These are phyloP conservation scores for Monosporozyma aerobia DNA, from an alignment of 805 yeast species.

Conservation along the genomic window DNA sequence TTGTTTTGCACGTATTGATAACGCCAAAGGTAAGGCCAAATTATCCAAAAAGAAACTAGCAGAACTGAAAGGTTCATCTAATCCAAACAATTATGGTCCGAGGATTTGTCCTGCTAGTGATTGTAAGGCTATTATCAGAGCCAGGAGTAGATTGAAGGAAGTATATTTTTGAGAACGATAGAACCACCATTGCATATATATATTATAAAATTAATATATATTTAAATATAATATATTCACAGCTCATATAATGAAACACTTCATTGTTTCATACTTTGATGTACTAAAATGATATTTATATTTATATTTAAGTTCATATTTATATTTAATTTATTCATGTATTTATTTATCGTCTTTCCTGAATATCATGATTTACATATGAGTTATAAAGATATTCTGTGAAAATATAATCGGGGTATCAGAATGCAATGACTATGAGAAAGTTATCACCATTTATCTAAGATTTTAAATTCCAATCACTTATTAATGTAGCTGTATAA, in stretches of 20 bases:
- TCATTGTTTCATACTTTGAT: not conserved
- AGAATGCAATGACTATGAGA: no score
- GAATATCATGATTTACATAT: not conserved
- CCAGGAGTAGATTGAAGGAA: constrained; percentile 46
- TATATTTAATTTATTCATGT: not conserved
- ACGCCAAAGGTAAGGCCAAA: constrained; percentile 24
- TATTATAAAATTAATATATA: not conserved
- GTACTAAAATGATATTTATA: not conserved
- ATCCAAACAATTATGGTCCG: constrained; percentile 46
- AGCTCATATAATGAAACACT: not conserved
- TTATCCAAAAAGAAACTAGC: constrained; percentile 19
- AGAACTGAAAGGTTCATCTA: constrained; percentile 26
- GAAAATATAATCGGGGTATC: no score
- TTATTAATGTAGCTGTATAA: no score
- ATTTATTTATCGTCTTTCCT: no score
- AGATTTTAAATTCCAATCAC: not conserved
- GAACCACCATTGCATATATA: not conserved
- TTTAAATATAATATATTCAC: not conserved
- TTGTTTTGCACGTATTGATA: constrained; percentile 61
- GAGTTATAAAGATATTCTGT: not conserved
- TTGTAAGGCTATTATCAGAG: constrained; percentile 39
- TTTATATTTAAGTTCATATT: no score
- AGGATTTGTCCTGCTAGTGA: constrained; percentile 45
- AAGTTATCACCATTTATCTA: not conserved
- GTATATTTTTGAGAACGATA: constrained; percentile 30